Percentiles rank a stretch among this genome's conserved stretches.
phyloP scores from a whole-genome alignment of 257 asterid genomes.

The Misopates orontium region DNA sequence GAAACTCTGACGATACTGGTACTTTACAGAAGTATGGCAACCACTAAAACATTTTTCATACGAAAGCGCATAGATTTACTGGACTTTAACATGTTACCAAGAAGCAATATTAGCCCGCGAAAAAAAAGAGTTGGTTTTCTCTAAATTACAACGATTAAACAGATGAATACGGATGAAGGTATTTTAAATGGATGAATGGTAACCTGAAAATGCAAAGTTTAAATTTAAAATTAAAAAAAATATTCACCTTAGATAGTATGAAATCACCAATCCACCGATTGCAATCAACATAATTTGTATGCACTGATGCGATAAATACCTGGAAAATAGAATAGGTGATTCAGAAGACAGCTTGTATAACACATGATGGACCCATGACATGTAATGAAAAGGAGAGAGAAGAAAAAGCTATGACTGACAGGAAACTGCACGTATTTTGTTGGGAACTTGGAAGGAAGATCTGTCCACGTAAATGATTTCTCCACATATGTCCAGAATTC shows the following conservation, averaged over 20 bases:
- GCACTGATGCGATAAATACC: constrained; percentile 92
- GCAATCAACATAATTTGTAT: constrained; percentile 94
- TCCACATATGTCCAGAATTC: constrained; percentile 97
- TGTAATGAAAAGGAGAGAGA: constrained; percentile 13
- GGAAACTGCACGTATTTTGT: constrained; percentile 98
- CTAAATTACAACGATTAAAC: neutral
- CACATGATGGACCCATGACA: constrained; percentile 7
- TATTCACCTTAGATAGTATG: constrained; percentile 80
- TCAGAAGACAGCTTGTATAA: constrained; percentile 22
- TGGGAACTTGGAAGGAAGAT: constrained; percentile 95
- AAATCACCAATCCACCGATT: constrained; percentile 96
- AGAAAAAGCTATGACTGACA: constrained; percentile 46
- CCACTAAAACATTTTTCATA: neutral
- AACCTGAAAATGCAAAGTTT: too few relatives aligned
- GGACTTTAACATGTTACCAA: constrained; percentile 8
- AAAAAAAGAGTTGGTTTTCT: neutral
- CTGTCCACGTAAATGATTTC: constrained; percentile 97
- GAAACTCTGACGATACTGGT: neutral
- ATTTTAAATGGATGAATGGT: too few relatives aligned
- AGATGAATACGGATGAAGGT: too few relatives aligned
- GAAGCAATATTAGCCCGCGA: neutral
- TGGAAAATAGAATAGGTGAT: constrained; percentile 34
- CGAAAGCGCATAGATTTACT: neutral
- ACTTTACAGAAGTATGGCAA: constrained; percentile 2
- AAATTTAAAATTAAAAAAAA: too few relatives aligned